phyloP scores from a whole-genome alignment of 345 rosid genomes.

The Acer negundo region DNA sequence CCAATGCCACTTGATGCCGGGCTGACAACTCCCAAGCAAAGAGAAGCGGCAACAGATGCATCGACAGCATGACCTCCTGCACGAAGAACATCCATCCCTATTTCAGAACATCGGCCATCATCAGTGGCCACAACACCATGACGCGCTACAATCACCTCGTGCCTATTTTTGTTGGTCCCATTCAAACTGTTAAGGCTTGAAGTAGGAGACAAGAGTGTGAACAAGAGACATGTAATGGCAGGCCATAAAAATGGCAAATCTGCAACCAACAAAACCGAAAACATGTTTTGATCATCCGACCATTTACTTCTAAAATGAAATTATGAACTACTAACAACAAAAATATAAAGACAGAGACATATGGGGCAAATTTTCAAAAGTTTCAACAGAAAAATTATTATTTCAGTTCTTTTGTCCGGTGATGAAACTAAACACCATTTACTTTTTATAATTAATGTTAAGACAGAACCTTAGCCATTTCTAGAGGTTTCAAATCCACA shows the following conservation, averaged over 20 bases:
- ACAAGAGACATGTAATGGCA: conserved; percentile 8
- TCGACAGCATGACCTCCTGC: conserved; percentile 63
- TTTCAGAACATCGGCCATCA: conserved; percentile 52
- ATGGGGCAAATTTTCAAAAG: background rate
- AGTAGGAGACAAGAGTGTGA: conserved; percentile 10
- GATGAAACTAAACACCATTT: no score
- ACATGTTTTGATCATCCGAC: background rate
- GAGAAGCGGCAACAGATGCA: conserved; percentile 53
- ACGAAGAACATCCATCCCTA: conserved; percentile 39
- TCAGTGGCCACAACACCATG: conserved; percentile 58
- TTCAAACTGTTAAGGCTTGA: background rate
- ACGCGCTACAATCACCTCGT: conserved; percentile 27
- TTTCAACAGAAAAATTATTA: no score
- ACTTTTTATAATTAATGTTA: no score
- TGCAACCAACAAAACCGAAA: background rate
- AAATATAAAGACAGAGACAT: background rate
- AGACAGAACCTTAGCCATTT: no score
- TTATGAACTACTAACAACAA: background rate
- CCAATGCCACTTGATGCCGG: conserved; percentile 65
- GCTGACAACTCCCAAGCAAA: conserved; percentile 67
- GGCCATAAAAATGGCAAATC: conserved; percentile 15
- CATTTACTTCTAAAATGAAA: background rate
- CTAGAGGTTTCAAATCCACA: no score
- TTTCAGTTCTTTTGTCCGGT: no score
- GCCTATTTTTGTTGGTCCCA: conserved; percentile 1